Evolutionary conservation across 495 filamentous ascomycete species (phyloP).

Genomic region (Neurospora africana): DNA sequence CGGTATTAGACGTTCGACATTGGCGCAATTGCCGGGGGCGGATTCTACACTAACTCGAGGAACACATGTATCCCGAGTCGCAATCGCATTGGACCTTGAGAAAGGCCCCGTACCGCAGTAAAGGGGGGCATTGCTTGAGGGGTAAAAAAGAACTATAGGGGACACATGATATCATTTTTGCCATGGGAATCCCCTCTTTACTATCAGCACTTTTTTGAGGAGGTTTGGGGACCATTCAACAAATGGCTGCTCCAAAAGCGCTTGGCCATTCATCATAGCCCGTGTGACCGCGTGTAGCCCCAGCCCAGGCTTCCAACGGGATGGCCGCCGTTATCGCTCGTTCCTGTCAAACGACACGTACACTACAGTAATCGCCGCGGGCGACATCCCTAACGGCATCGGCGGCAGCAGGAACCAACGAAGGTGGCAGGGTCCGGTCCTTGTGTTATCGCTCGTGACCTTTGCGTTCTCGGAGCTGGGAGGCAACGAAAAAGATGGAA

Average conservation of each 20-base stretch:
- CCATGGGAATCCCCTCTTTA: neutral
- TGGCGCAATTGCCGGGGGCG: neutral
- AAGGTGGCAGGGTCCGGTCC: neutral
- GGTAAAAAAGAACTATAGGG: neutral
- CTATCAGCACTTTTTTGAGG: neutral
- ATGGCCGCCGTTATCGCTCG: neutral
- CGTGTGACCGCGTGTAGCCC: neutral
- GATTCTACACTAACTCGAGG: neutral
- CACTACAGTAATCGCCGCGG: neutral
- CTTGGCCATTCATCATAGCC: neutral
- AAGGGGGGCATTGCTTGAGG: neutral
- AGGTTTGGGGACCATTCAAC: neutral
- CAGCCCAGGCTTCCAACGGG: neutral
- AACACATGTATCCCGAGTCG: neutral
- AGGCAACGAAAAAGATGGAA: neutral
- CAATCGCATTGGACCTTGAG: neutral
- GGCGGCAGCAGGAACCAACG: neutral
- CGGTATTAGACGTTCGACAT: neutral
- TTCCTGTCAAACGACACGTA: neutral
- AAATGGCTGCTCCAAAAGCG: neutral
- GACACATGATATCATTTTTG: neutral
- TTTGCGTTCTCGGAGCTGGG: neutral
- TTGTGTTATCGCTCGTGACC: neutral
- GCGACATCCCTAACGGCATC: neutral
- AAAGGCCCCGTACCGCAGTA: neutral